phyloP scores from a whole-genome alignment of 1,139 yeast genomes.

The Geotrichum aggregatum region DNA sequence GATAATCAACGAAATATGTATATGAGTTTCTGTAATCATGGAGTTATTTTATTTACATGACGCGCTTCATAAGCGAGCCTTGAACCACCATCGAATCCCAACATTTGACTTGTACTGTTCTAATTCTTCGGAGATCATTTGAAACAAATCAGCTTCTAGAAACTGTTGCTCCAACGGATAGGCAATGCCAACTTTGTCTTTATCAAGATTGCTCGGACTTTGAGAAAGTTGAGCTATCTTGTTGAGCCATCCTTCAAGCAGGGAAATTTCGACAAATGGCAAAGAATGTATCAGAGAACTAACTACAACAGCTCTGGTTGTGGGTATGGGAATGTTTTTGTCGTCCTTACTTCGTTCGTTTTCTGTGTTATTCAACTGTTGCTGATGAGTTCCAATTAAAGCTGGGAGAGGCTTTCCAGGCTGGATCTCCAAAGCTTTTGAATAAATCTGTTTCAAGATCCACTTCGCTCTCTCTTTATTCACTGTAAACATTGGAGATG shows the following conservation, averaged over 20 bases:
- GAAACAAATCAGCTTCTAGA: constrained; percentile 41
- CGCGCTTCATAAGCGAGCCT: constrained; percentile 9
- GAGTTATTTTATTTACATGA: not conserved
- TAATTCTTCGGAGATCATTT: constrained; percentile 45
- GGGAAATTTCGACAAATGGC: constrained; percentile 51
- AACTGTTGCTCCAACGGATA: constrained; percentile 34
- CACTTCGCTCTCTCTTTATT: constrained; percentile 40
- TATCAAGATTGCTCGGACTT: constrained; percentile 25
- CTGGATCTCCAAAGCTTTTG: constrained; percentile 30
- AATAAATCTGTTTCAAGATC: constrained; percentile 43
- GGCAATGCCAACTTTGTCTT: constrained; percentile 14
- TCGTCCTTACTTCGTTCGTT: constrained; percentile 31
- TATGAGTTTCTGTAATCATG: too few relatives aligned
- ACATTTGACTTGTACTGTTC: constrained; percentile 59
- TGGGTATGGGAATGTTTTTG: constrained; percentile 36
- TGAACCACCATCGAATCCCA: constrained; percentile 67
- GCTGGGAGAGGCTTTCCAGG: constrained; percentile 39
- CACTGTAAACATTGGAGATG: constrained; percentile 38
- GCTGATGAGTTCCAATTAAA: constrained; percentile 38
- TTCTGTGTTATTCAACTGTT: constrained; percentile 25
- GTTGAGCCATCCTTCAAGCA: constrained; percentile 49
- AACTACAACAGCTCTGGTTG: constrained; percentile 53
- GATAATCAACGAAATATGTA: too few relatives aligned
- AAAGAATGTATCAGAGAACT: constrained; percentile 49
- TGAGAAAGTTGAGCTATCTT: constrained; percentile 45